Evolutionary conservation across 148 eudicot genomes (phyloP).

Genomic region (Drosera capensis): DNA sequence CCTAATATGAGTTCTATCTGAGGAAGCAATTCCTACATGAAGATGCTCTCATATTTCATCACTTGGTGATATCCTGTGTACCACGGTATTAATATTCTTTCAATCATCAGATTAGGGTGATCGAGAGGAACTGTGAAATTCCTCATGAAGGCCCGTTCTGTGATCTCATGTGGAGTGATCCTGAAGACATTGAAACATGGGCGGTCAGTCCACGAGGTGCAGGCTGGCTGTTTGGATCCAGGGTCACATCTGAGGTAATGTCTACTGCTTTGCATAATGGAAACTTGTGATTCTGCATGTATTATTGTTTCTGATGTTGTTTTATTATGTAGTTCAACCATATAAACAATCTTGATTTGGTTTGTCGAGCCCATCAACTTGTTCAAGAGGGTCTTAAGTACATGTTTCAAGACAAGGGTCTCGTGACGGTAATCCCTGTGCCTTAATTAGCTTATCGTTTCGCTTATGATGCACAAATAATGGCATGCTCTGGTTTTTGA

Average conservation of each 20-base stretch:
- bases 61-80: not conserved
- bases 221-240: slow-evolving; percentile 99
- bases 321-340: slow-evolving; percentile 68
- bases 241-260: slow-evolving; percentile 92
- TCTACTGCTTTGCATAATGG: not conserved
- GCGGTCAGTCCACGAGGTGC: slow-evolving; percentile 99
- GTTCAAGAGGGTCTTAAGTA: slow-evolving; percentile 99
- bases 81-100: not conserved
- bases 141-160: slow-evolving; percentile 99
- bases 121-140: slow-evolving; percentile 19
- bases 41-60: not conserved
- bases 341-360: slow-evolving; percentile 90
- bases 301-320: not conserved
- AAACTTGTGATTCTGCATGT: not conserved
- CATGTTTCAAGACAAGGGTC: slow-evolving; percentile 99
- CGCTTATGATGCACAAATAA: slow-evolving; percentile 4
- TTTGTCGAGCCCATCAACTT: slow-evolving; percentile 98
- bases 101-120: not conserved
- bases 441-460: not conserved
- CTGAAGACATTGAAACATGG: slow-evolving; percentile 99
- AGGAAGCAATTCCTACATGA: no score
- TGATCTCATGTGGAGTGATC: slow-evolving; percentile 99
- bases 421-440: slow-evolving; percentile 61
- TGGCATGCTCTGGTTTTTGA: slow-evolving; percentile 8
- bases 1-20: no score